phyloP scores from a whole-genome alignment of 2,329 filamentous ascomycete species.

The Diatrype stigma region DNA sequence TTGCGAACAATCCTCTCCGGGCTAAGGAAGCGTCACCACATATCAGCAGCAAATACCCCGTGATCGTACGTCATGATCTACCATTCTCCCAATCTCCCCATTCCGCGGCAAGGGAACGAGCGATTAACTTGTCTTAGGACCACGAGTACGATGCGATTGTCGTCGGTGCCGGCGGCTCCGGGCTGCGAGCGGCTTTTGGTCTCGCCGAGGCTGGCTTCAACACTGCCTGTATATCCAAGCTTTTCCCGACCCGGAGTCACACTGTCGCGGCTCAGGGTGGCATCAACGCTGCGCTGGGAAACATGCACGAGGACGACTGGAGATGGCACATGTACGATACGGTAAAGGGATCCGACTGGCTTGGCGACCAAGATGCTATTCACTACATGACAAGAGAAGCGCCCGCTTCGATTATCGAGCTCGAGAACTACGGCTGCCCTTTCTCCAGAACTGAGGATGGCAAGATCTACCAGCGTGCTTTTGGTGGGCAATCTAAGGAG shows the following conservation, averaged over 20 bases:
- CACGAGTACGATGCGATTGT: slow-evolving; percentile 99
- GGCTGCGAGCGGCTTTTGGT: slow-evolving; percentile 79
- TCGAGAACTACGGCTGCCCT: slow-evolving; percentile 96
- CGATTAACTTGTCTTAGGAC: slow-evolving; percentile 52
- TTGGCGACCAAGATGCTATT: slow-evolving; percentile 95
- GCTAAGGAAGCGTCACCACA: slow-evolving; percentile 90
- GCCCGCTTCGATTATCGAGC: slow-evolving; percentile 84
- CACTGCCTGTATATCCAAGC: slow-evolving; percentile 82
- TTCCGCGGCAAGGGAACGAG: slow-evolving; percentile 10
- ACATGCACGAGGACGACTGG: slow-evolving; percentile 99
- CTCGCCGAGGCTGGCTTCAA: slow-evolving; percentile 86
- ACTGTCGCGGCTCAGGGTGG: slow-evolving; percentile 79
- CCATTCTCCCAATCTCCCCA: slow-evolving; percentile 1
- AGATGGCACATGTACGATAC: slow-evolving; percentile 99
- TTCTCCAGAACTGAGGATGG: slow-evolving; percentile 96
- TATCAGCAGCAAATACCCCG: slow-evolving; percentile 85
- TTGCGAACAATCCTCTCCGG: slow-evolving; percentile 78
- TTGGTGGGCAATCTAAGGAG: slow-evolving; percentile 94
- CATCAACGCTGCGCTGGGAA: slow-evolving; percentile 84
- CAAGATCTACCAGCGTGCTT: slow-evolving; percentile 97
- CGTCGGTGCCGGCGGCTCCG: slow-evolving; percentile 77
- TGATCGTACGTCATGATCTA: slow-evolving; percentile 64
- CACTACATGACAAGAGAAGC: slow-evolving; percentile 98
- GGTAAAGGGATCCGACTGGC: slow-evolving; percentile 96
- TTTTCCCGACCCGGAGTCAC: slow-evolving; percentile 81